These are phyloP conservation scores for Dipodascus albidus DNA, from an alignment of 805 yeast species.

Conservation along the genomic window DNA sequence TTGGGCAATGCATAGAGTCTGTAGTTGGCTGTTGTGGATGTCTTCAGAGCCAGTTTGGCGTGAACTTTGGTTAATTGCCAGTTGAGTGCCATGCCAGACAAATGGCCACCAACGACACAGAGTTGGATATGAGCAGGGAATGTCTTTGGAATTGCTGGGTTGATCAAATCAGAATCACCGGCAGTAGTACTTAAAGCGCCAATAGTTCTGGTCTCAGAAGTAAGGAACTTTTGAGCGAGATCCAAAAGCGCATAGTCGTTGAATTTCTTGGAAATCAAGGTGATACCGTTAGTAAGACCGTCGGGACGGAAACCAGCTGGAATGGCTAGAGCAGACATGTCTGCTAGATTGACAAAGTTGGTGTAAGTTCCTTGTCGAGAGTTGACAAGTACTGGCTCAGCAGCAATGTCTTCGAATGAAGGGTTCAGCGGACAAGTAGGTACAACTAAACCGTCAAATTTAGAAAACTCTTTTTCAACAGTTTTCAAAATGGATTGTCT, in stretches of 20 bases:
- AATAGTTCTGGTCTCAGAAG: constrained; percentile 39
- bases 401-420: constrained; percentile 54
- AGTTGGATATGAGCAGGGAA: constrained; percentile 41
- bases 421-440: constrained; percentile 96
- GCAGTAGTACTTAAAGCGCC: constrained; percentile 37
- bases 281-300: constrained; percentile 85
- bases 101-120: constrained; percentile 96
- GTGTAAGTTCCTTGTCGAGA: constrained; percentile 97
- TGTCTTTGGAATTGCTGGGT: constrained; percentile 33
- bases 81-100: constrained; percentile 77
- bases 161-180: constrained; percentile 27
- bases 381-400: constrained; percentile 74
- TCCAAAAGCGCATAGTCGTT: constrained; percentile 84
- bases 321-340: constrained; percentile 79
- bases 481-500: constrained; percentile 68
- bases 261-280: constrained; percentile 69
- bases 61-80: constrained; percentile 86
- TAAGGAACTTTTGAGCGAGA: constrained; percentile 60
- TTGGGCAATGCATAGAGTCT: constrained; percentile 74
- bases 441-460: constrained; percentile 67
- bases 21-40: constrained; percentile 63
- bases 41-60: constrained; percentile 55
- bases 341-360: constrained; percentile 90
- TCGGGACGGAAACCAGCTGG: constrained; percentile 86
- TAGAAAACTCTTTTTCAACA: constrained; percentile 41